Evolutionary conservation across 305 asterid species (phyloP).

Genomic region (Rubia balearica): DNA sequence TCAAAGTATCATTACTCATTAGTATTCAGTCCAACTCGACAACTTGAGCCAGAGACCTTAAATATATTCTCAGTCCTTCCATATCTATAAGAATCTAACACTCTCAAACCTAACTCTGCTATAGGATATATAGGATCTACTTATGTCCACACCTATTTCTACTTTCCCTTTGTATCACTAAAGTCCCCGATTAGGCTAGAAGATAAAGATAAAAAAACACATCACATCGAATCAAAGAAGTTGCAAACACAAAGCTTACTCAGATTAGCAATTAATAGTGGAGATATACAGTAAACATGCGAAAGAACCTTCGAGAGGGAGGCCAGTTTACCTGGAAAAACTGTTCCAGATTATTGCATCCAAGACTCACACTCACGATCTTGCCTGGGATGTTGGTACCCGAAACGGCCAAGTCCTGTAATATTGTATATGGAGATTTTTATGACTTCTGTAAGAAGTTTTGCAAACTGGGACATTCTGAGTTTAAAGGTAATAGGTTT

Average conservation of each 20-base stretch:
- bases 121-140: too few species aligned
- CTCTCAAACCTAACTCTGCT: too few species aligned
- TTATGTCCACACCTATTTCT: too few species aligned
- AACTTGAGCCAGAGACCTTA: conserved; percentile 48
- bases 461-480: too few species aligned
- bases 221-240: background rate
- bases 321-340: background rate
- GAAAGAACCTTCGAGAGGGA: background rate
- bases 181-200: too few species aligned
- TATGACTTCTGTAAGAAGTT: too few species aligned
- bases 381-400: background rate
- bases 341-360: background rate
- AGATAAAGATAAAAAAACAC: background rate
- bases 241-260: too few species aligned
- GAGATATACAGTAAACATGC: background rate
- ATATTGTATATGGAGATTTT: too few species aligned
- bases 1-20: conserved; percentile 45
- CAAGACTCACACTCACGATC: background rate
- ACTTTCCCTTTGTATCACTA: too few species aligned
- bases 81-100: too few species aligned
- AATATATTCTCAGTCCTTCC: too few species aligned
- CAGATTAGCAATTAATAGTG: background rate
- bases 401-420: background rate
- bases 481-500: too few species aligned
- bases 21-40: conserved; percentile 45